Evolutionary conservation across 169 alveolate species (phyloP), one percentile per base, ranked within the genome.

Genomic region (Toxoplasma gondii): DNA sequence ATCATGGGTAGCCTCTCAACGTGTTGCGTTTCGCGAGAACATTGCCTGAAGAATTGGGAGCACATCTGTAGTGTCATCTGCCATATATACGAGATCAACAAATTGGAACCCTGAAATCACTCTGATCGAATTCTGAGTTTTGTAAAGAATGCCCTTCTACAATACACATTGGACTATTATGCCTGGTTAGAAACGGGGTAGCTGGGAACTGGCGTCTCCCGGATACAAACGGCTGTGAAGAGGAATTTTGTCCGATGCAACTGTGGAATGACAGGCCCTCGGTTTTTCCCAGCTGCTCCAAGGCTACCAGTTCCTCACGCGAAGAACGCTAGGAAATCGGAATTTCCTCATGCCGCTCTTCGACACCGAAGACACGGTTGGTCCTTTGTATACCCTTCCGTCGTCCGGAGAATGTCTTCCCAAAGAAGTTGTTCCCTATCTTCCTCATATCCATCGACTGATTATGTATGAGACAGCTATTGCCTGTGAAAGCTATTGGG

Each of bases 381-480:
- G 22, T 27, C 67, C 67, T 4, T 41, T 82, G 69, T 36, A 45
- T 12, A 82, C 90, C 31, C 67, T 39, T 19, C 69, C 67, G 43
- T 74, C 0, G 29, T 82, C 90, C 7, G 90, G 67, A 9, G 90
- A 82, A 36, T 0, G 67, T 36, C 90, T 82, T 24, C 90, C 54
- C 0, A n/a, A 29, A 24, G 41, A 41, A 41, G 38, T 82, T 19
- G 41, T 82, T 39, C 90, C 90, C 41, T 82, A 82, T 45, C 90
- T 82, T 31, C 90, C 90, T 41, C 38, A 82, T n/a, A 82, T 82
- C 27, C 90, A 82, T 82, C 54, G 90, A 29, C 69, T 82, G 34
- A 82, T 82, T 19, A 82, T 43, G 67, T 82, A 43, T 36, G 90
- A 82, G 67, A 34, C 87, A 78, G 45, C 44, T 34, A 34, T 78